phyloP scores from a whole-genome alignment of 1,139 yeast species.

The Yamadazyma pseudoaaseri region DNA sequence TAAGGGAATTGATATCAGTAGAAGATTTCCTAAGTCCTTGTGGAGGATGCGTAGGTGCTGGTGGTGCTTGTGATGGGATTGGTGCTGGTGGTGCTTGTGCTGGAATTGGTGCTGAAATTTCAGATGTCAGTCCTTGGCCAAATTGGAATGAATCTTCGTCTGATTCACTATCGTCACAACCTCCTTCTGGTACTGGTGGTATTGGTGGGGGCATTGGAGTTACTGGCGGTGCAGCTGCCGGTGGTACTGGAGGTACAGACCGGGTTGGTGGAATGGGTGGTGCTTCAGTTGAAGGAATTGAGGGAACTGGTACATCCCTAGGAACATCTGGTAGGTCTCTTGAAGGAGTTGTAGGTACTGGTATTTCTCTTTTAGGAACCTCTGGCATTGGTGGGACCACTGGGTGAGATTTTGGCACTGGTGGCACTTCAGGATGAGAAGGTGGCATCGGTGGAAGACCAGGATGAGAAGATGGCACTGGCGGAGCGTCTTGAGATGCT shows the following conservation, averaged over 20 bases:
- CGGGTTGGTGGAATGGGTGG: not conserved
- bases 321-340: conserved; percentile 2
- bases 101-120: not conserved
- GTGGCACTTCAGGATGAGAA: conserved; percentile 10
- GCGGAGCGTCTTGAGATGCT: too few relatives aligned
- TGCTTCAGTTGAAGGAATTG: conserved; percentile 7
- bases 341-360: too few relatives aligned
- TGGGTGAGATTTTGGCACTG: conserved; percentile 16
- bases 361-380: not conserved
- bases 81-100: not conserved
- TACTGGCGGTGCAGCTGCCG: conserved; percentile 10
- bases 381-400: conserved; percentile 1
- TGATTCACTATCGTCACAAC: too few relatives aligned
- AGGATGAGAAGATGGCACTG: too few relatives aligned
- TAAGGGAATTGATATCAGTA: conserved; percentile 20
- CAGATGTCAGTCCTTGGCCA: too few relatives aligned
- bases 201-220: not conserved
- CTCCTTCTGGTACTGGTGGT: too few relatives aligned
- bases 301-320: conserved; percentile 10
- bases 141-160: too few relatives aligned
- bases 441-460: conserved; percentile 3
- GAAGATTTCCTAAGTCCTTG: conserved; percentile 16
- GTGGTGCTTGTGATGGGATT: not conserved
- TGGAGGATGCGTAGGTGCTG: not conserved
- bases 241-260: not conserved